Base-by-base conservation (phyloP, 2,329 filamentous ascomycete species). In the Aspergillus quadrilineatus region DNA sequence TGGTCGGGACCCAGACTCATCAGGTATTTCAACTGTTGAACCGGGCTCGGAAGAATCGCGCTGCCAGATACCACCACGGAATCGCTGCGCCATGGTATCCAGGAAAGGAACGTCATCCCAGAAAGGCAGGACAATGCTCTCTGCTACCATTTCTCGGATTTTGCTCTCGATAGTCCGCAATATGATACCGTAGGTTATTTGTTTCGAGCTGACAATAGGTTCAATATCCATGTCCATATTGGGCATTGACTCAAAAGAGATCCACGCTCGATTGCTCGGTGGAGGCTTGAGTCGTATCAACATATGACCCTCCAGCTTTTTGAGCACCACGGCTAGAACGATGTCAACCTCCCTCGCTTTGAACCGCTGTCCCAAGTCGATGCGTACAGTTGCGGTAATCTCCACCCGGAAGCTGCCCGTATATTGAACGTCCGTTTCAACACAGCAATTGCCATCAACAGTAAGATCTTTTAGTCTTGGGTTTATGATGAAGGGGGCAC, bases 91-190 rank as follows among this genome's bases (percentile, higher is more conserved):
- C 55, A 87, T 82, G 0, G 92, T 97, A 65, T 89, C 85, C 69
- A 91, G 88, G 73, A 99, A 97, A 0, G 94, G 92, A 26, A 91
- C 83, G 70, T 99, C 94, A 63, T 99, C 94, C 93, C 94, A 99
- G 69, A 96, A 96, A 0, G 94, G 94, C 55, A 88, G 80, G 2
- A 99, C 94, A 17, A 97, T 73, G 1, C 92, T 96, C 75, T 99
- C 94, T 8, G 89, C 90, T 58, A 99, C 82, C 7, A 97, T 92
- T 73, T 97, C 92, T 67, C 95, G 89, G 70, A 99, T 97, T 49
- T 92, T 84, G 68, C 89, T 96, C 74, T 99, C 94, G 57, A 99
- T 97, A 59, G 95, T 90, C 49, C 92, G 86, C 10, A 97, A 81
- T 54, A 99, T 94, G 57, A 96, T 84, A 1, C 88, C 90, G 73